Evolutionary conservation across 192 early-diverging fungal species (phyloP), one percentile per base, ranked within the genome.

Genomic region (Mortierella hygrophila): DNA sequence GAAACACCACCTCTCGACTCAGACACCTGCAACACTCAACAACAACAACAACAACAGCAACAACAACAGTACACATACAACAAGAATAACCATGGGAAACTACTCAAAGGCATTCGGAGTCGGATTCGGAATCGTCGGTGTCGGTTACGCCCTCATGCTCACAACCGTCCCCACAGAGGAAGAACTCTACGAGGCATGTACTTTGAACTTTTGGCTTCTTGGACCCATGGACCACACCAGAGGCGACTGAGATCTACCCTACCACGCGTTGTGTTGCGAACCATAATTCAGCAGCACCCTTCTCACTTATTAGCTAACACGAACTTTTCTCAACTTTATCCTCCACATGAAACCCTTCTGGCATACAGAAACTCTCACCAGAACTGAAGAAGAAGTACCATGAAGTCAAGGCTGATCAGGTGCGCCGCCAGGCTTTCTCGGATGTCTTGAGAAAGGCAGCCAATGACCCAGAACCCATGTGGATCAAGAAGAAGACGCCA

Each of bases 121-220:
- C 49, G 89, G 81, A 29, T 83, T 83, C 26, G 85, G 81, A 26
- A 92, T 92, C 63, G 83, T 92, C 68, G 89, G 85, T 46, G 60
- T 79, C 26, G 91, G 88, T 2, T 89, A 89, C 71, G 89, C 80
- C 23, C 76, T 92, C 29, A 90, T 92, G 91, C 72, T 88, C 47
- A 87, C 89, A 11, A 92, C 91, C 0, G 91, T 92, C 5, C 91
- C 91, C 26, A 86, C 88, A 78, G 91, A 92, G 74, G 82, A 88
- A 44, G 44, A 85, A 35, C 83, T 85, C 32, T 85, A 85, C 70
- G 46, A 85, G 83, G 83, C 82, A 84, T 72, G 77, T 68, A 40
- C 75, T 32, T 35, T 65, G n/a, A 3, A 32, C 29, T 10, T 52
- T 52, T 21, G 49, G 16, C 49, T 20, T 15, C 49, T 18, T 9